Evolutionary conservation across 768 basidiomycete species (phyloP), one percentile per base, ranked within the genome.

Genomic region (Suillus weaverae): DNA sequence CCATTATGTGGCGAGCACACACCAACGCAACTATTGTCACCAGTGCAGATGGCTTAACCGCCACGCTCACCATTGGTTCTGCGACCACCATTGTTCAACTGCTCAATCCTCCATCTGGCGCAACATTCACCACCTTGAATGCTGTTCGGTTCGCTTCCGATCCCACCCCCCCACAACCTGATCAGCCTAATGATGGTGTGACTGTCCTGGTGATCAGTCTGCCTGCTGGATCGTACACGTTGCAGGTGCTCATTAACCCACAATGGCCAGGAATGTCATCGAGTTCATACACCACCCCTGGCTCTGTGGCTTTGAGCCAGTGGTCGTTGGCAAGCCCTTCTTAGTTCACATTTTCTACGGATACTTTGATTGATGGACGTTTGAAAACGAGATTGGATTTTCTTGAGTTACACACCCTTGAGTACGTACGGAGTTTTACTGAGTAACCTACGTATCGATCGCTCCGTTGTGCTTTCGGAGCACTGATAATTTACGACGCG

Each of bases 191-290:
- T 78, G 81, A 85, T 0, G 87, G 86, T 32, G 92, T 95, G 64
- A 89, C 85, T 16, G 95, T 98, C 22, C 80, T 99, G 61, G 82
- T 82, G 64, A 89, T 99, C 73, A 82, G 79, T 68, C 70, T 84
- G 14, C 77, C 89, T 6, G 81, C 84, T 33, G 94, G 94, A n/a
- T 78, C 79, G 55, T 89, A 92, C 77, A 90, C 80, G 18, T 76
- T 97, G 56, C 86, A 96, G 78, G 89, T 98, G 60, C 75, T 99
- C 73, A 91, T 99, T 80, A 95, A 86, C 76, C 97, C 97, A n/a
- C 92, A 97, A 71, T 98, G 95, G 95, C 76, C 81, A 44, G 88
- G 85, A 35, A 84, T 90, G 81, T 79, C 85, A 39, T 71, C 86
- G 54, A 81, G 80, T 89, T 86, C 76, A 84, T 90, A 75, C 53